Percentiles rank a stretch among this genome's conserved stretches.
Conservation (phyloP, 2,329 filamentous ascomycete genomes). For the Acarospora socialis region DNA sequence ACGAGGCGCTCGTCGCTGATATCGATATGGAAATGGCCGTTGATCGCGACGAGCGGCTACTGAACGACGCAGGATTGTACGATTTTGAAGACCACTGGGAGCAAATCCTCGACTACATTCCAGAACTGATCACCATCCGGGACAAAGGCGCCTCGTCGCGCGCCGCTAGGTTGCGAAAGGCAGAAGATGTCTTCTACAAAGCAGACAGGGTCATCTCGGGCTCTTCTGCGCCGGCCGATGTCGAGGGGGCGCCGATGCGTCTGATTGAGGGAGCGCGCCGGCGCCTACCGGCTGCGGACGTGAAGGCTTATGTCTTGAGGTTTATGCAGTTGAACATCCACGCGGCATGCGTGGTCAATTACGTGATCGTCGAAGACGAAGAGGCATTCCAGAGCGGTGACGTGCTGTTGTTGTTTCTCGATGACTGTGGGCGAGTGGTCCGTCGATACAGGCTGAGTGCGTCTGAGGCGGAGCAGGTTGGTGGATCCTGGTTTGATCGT, state of each 20-base stretch:
- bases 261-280: slow-evolving; percentile 1
- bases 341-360: slow-evolving; percentile 3
- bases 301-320: neutral
- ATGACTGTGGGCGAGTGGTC: slow-evolving; percentile 3
- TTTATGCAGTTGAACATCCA: slow-evolving; percentile 3
- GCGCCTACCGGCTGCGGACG: neutral
- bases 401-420: slow-evolving; percentile 1
- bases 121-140: slow-evolving; percentile 1
- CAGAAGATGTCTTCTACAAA: neutral
- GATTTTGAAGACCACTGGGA: slow-evolving; percentile 3
- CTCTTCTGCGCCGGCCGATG: neutral
- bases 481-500: slow-evolving; percentile 3
- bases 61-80: slow-evolving; percentile 4
- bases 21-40: slow-evolving; percentile 3
- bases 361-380: slow-evolving; percentile 3
- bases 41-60: slow-evolving; percentile 1
- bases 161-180: neutral
- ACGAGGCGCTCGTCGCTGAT: neutral
- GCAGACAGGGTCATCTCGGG: too few relatives aligned
- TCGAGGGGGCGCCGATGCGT: neutral
- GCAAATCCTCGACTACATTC: slow-evolving; percentile 3
- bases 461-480: neutral
- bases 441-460: neutral
- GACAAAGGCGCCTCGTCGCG: neutral
- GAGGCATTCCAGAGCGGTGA: slow-evolving; percentile 2